Conservation (phyloP, 805 yeast genomes). For the Candida odintsovae region DNA sequence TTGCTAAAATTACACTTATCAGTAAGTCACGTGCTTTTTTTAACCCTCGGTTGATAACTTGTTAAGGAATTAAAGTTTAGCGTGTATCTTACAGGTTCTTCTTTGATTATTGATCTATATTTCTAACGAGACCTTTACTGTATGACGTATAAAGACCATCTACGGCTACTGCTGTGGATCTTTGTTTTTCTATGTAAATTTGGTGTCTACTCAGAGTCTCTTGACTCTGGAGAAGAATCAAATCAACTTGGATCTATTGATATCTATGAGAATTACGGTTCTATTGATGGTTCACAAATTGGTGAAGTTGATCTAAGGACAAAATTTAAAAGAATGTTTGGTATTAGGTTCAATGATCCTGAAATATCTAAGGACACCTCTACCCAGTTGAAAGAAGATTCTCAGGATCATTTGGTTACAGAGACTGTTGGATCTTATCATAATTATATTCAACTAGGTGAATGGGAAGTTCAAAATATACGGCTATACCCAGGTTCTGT, state of each 20-base stretch:
- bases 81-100: no score
- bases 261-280: neutral
- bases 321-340: neutral
- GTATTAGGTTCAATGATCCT: neutral
- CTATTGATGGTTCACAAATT: neutral
- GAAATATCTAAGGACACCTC: neutral
- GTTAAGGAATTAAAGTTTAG: no score
- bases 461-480: conserved; percentile 12
- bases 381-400: neutral
- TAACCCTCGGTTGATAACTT: no score
- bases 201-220: neutral
- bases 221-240: neutral
- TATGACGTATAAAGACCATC: neutral
- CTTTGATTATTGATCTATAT: no score
- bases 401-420: neutral
- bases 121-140: no score
- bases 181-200: no score
- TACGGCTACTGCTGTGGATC: neutral
- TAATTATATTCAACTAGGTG: conserved; percentile 1
- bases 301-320: neutral
- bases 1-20: no score
- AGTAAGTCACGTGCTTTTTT: no score
- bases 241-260: neutral
- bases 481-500: conserved; percentile 14
- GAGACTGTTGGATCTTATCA: neutral